Base-by-base conservation (phyloP, 495 filamentous ascomycete genomes). In the Penicillium paradoxum region DNA sequence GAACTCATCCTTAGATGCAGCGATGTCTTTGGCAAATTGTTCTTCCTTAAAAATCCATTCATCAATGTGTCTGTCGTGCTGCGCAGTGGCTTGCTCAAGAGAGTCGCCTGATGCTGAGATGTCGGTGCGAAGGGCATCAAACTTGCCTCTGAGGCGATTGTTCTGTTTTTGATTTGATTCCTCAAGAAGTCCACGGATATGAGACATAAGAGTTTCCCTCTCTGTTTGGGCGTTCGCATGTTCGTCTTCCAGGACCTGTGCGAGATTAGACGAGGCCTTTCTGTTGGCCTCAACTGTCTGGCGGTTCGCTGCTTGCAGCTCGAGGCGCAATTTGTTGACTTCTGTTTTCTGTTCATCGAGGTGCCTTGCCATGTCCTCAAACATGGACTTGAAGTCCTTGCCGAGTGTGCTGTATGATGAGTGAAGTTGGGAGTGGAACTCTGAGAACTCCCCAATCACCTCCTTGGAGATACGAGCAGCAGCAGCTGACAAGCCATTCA, bases 381-480 rank as follows among this genome's bases (percentile, higher is more conserved):
- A 97, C 36, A 92, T 81, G 15, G 67, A 69, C 59, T 92, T 91
- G 73, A 97, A 89, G 55, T 97, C 90, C 44, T 82, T 85, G n/a
- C 90, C 90, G 3, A 97, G 79, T n/a, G 80, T 81, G 57, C 83
- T 86, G 70, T 95, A 97, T 1, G 95, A 97, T 8, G 75, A 60
- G 59, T 96, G 89, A 36, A 98, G 78, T 76, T 91, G 85, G 49
- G 73, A 80, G 58, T 96, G 89, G 52, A 97, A 96, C 17, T 79
- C 78, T 8, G 83, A 76, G 32, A 97, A 77, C 66, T 97, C 92
- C 45, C 80, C 85, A 41, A 96, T 84, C n/a, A 98, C 91, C 59
- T 93, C 91, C 19, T 85, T 85, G 0, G 90, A 88, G 50, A 97
- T 97, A 15, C 83, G 82, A 65, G 88, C 88, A 6, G 93, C 92